A percentile compares a stretch with the other conserved stretches of the same genome.
phyloP scores from a whole-genome alignment of 495 filamentous ascomycete genomes.

The Tuber aestivum region DNA sequence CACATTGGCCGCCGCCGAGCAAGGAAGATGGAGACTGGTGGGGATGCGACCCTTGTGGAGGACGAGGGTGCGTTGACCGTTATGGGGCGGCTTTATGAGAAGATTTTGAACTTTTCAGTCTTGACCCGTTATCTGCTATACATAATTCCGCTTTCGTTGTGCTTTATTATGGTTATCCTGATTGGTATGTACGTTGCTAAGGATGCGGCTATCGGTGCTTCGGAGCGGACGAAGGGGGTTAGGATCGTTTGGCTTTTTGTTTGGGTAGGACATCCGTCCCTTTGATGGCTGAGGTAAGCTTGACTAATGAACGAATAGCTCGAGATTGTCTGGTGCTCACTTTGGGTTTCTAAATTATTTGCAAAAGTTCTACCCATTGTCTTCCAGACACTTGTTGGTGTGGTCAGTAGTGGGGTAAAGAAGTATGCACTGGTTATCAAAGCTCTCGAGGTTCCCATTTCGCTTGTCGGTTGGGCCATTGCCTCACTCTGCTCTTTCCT shows the following conservation, averaged over 20 bases:
- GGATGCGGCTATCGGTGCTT: constrained; percentile 51
- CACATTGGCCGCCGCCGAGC: constrained; percentile 54
- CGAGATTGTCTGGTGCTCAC: constrained; percentile 77
- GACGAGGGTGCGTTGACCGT: constrained; percentile 63
- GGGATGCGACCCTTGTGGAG: constrained; percentile 49
- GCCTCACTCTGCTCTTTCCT: constrained; percentile 72
- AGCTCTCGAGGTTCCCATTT: constrained; percentile 75
- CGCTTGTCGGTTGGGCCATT: constrained; percentile 80
- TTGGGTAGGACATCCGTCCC: constrained; percentile 51
- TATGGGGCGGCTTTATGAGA: constrained; percentile 84
- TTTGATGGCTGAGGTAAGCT: neutral
- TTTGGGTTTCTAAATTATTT: constrained; percentile 82
- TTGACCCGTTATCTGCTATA: constrained; percentile 86
- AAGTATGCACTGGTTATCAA: constrained; percentile 84
- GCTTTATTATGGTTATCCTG: constrained; percentile 77
- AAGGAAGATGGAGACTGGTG: constrained; percentile 41
- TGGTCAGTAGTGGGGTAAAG: constrained; percentile 82
- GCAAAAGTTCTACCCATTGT: constrained; percentile 70
- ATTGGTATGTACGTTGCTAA: constrained; percentile 51
- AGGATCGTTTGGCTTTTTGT: constrained; percentile 72
- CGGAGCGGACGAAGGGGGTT: constrained; percentile 47
- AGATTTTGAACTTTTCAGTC: constrained; percentile 75
- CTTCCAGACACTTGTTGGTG: constrained; percentile 81
- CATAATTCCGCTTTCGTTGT: constrained; percentile 66
- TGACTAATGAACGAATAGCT: constrained; percentile 45